Base-by-base conservation (phyloP, 345 rosid genomes). In the Pseudoturritis turrita region DNA sequence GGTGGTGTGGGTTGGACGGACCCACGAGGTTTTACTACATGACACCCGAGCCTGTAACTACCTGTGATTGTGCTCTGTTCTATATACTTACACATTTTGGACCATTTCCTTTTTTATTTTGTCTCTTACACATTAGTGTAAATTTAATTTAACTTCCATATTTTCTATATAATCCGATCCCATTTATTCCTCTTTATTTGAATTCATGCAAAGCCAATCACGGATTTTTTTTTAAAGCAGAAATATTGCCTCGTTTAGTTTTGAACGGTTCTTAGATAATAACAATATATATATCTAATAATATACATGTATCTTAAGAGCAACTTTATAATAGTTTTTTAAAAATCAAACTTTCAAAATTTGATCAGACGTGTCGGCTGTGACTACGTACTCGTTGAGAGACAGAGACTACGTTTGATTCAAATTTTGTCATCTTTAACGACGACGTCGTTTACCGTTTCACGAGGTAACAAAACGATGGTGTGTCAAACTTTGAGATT, bases 41-140 rank as follows among this genome's bases (percentile, higher is more conserved):
- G 74, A 75, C 78, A 75, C 69, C 69, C 56, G 69, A 69, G 45
- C 63, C 78, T 60, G 69, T n/a, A 59, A 74, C 62, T 74, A 74
- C 68, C 62, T 75, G 70, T 67, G 68, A 74, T 67, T 74, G 73
- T 74, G 73, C 62, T 67, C 78, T 74, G 73, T 74, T 74, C 73
- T 22, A 15, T 22, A 15, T 50, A 41, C 68, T 66, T 59, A 31
- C 62, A 67, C 62, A 31, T 29, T 51, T 74, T 74, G 74, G 78
- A 75, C 74, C 74, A 68, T 75, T 52, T 59, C 56, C 54, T 21
- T 11, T 49, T n/a, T 21, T 5, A 4, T 19, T 31, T 60, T 40
- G 61, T 65, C 54, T 65, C 55, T 23, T 74, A 17, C 62, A 41
- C 67, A 40, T 58, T 58, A 19, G 5, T 46, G 11, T 39, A 11